Evolutionary conservation across 805 yeast species (phyloP).

Genomic region (Kuraishia piskuri): DNA sequence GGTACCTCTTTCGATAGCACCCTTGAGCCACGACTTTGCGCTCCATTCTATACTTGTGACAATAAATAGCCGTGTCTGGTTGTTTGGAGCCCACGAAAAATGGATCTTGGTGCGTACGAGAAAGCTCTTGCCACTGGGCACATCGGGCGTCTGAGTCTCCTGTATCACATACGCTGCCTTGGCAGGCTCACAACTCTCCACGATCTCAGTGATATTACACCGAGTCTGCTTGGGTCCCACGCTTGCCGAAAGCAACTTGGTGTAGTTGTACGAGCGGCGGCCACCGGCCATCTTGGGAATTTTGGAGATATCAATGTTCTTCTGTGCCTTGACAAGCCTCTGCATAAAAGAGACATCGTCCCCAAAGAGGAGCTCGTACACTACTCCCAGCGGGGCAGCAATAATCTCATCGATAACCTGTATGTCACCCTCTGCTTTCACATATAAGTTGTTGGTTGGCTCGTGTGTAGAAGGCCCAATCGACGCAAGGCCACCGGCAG

Average conservation of each 20-base stretch:
- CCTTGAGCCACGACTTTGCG: constrained; percentile 71
- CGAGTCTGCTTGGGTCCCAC: constrained; percentile 73
- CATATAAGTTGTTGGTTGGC: constrained; percentile 31
- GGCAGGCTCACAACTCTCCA: constrained; percentile 43
- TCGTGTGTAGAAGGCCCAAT: constrained; percentile 29
- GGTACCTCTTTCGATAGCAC: constrained; percentile 68
- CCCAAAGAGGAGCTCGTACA: constrained; percentile 55
- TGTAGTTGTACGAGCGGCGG: constrained; percentile 43
- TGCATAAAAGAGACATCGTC: constrained; percentile 38
- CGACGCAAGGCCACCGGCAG: constrained; percentile 28
- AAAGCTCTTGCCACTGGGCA: constrained; percentile 71
- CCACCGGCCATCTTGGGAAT: constrained; percentile 19
- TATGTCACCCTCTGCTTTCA: constrained; percentile 38
- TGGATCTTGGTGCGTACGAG: constrained; percentile 48
- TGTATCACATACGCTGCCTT: constrained; percentile 42
- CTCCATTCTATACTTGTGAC: constrained; percentile 60
- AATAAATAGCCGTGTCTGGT: constrained; percentile 42
- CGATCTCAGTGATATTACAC: constrained; percentile 53
- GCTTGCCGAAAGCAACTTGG: constrained; percentile 56
- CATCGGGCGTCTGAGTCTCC: constrained; percentile 65
- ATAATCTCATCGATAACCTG: constrained; percentile 45
- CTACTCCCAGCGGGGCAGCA: constrained; percentile 58
- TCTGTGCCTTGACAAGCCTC: constrained; percentile 45
- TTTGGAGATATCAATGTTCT: constrained; percentile 51
- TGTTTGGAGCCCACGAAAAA: constrained; percentile 55